phyloP scores from a whole-genome alignment of 139 green algal species.

The Tetratostichococcus sp. region DNA sequence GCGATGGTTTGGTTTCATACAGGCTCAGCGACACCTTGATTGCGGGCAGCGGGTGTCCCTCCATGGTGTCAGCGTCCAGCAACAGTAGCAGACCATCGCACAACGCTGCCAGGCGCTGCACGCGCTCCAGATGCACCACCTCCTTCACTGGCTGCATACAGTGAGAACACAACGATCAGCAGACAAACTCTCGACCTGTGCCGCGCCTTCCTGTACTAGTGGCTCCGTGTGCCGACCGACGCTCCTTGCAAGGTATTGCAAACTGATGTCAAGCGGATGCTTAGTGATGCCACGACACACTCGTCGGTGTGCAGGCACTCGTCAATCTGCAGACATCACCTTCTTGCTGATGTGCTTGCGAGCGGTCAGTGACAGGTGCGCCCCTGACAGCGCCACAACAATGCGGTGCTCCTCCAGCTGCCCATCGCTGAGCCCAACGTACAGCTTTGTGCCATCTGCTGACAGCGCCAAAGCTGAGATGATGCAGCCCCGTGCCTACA shows the following conservation, averaged over 20 bases:
- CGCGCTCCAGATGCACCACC: constrained; percentile 14
- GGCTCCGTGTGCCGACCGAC: no score
- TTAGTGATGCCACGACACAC: no score
- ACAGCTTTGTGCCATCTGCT: constrained; percentile 16
- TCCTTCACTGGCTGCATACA: constrained; percentile 7
- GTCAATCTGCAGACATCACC: no score
- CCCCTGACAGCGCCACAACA: background rate
- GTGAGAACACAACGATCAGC: no score
- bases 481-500: background rate
- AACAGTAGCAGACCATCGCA: constrained; percentile 19
- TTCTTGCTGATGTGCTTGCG: constrained; percentile 38
- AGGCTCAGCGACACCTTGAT: constrained; percentile 11
- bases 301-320: no score
- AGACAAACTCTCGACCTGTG: no score
- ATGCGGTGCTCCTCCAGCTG: constrained; percentile 44
- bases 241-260: background rate
- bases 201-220: no score
- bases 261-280: no score
- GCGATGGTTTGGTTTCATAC: background rate
- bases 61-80: constrained; percentile 21
- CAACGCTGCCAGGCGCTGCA: constrained; percentile 3
- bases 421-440: constrained; percentile 44
- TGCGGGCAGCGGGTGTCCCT: constrained; percentile 12
- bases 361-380: constrained; percentile 23
- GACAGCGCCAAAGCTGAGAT: constrained; percentile 33